Conservation (phyloP, 345 rosid species). For the Populus euphratica region DNA sequence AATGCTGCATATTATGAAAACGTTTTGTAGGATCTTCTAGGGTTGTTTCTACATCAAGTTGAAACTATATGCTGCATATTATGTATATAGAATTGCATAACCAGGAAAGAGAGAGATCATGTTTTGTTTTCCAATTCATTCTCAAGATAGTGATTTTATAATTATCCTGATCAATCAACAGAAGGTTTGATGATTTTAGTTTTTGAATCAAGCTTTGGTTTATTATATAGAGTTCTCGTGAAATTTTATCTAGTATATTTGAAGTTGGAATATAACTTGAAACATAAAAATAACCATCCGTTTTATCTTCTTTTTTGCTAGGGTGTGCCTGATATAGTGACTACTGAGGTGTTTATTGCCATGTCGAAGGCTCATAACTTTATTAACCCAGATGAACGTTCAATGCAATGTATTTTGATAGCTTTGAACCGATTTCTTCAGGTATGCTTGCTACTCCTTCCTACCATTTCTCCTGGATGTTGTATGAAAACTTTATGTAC, state of each 20-base stretch:
- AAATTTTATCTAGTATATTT: not conserved
- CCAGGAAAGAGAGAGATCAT: not conserved
- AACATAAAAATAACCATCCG: not conserved
- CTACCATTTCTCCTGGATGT: not conserved
- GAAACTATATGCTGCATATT: not conserved
- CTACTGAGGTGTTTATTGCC: slow-evolving; percentile 89
- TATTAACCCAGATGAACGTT: slow-evolving; percentile 88
- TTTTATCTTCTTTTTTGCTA: slow-evolving; percentile 22
- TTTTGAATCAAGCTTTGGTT: not conserved
- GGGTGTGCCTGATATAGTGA: slow-evolving; percentile 96
- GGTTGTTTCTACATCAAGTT: no score
- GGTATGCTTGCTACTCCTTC: slow-evolving; percentile 36
- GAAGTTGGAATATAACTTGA: not conserved
- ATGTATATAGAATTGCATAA: not conserved
- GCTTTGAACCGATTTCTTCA: slow-evolving; percentile 95
- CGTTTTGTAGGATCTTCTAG: not conserved
- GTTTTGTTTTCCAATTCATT: no score
- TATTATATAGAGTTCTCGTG: not conserved
- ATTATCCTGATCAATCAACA: not conserved
- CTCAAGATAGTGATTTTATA: not conserved
- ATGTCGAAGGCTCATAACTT: slow-evolving; percentile 97
- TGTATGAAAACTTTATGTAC: not conserved
- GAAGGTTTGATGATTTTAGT: not conserved
- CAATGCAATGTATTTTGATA: slow-evolving; percentile 91
- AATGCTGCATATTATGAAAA: not conserved